Evolutionary conservation across 805 yeast species (phyloP).

Genomic region (Wickerhamiella domercqiae): DNA sequence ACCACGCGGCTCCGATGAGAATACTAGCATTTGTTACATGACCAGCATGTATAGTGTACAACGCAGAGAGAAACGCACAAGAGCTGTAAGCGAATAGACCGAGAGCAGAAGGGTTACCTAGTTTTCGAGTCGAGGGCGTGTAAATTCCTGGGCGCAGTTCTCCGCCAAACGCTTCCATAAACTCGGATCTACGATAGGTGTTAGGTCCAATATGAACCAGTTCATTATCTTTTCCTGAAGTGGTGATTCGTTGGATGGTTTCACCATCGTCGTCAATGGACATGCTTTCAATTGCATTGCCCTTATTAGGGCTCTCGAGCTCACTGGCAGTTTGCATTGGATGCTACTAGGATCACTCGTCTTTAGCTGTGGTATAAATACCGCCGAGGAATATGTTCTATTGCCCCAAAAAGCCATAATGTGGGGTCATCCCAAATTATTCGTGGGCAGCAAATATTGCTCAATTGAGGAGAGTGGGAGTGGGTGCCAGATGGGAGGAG

Average conservation of each 20-base stretch:
- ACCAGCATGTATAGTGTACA: constrained; percentile 41
- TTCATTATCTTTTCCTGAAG: constrained; percentile 14
- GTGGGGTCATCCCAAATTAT: too few relatives aligned
- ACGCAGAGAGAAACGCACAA: constrained; percentile 43
- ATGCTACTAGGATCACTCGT: too few relatives aligned
- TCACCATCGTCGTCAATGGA: not conserved
- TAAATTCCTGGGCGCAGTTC: constrained; percentile 54
- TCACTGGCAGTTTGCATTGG: too few relatives aligned
- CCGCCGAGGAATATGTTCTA: too few relatives aligned
- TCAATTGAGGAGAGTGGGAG: too few relatives aligned
- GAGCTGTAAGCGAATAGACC: constrained; percentile 49
- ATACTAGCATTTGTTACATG: constrained; percentile 30
- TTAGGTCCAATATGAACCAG: constrained; percentile 26
- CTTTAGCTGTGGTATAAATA: too few relatives aligned
- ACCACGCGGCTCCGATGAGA: constrained; percentile 41
- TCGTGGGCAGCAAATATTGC: too few relatives aligned
- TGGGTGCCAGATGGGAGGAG: too few relatives aligned
- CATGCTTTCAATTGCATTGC: too few relatives aligned
- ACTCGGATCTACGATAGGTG: constrained; percentile 25
- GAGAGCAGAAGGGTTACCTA: constrained; percentile 53
- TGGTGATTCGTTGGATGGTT: constrained; percentile 3
- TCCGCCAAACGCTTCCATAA: constrained; percentile 48
- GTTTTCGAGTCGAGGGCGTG: constrained; percentile 40
- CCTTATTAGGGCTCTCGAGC: too few relatives aligned
- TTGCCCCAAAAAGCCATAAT: too few relatives aligned